phyloP scores from a whole-genome alignment of 805 yeast species.

The Diddensiella santjacobensis region DNA sequence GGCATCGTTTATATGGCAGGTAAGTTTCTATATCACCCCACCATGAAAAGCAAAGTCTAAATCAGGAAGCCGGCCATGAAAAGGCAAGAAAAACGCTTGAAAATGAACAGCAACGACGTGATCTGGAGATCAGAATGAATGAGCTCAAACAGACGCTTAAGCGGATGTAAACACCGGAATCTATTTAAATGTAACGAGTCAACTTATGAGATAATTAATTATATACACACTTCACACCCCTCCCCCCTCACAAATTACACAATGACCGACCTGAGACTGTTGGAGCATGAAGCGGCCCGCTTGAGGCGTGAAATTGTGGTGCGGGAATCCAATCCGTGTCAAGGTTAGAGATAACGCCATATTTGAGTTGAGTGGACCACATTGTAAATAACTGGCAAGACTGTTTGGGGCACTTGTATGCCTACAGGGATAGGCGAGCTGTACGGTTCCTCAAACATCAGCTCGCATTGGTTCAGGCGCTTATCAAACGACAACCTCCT shows the following conservation, averaged over 20 bases:
- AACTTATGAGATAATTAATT: background rate
- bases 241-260: no score
- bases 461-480: background rate
- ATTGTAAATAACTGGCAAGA: background rate
- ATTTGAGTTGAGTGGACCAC: background rate
- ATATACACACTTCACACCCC: background rate
- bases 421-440: conserved; percentile 1
- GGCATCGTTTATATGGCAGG: conserved; percentile 3
- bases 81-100: background rate
- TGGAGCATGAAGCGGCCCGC: background rate
- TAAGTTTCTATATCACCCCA: background rate
- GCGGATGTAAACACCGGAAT: background rate
- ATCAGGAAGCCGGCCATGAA: background rate
- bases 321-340: background rate
- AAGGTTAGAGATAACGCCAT: background rate
- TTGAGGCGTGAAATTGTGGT: background rate
- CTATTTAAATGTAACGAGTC: background rate
- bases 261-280: background rate
- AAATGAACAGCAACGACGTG: background rate
- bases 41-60: background rate
- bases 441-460: background rate
- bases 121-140: background rate
- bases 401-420: background rate
- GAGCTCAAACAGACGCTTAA: background rate
- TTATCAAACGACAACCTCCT: background rate